A percentile compares a stretch with the other conserved stretches of the same genome.
Evolutionary conservation across 2,329 filamentous ascomycete species (phyloP).

Genomic region (Xylariaceae sp.): DNA sequence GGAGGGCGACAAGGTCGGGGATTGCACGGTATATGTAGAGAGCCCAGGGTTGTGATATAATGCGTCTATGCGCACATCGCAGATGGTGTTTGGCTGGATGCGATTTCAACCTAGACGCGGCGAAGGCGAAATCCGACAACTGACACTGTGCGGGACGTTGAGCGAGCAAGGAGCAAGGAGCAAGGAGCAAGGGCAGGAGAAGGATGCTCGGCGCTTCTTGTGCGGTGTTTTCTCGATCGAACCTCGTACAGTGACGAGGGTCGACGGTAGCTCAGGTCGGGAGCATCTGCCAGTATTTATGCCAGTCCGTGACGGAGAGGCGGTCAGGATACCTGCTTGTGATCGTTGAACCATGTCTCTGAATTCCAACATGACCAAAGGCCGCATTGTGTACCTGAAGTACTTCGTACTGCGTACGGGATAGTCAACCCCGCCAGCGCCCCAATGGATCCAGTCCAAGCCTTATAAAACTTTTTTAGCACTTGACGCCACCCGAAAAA

Average conservation of each 20-base stretch:
- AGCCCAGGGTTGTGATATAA: too few relatives aligned
- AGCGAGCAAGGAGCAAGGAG: not conserved
- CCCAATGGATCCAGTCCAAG: conserved; percentile 11
- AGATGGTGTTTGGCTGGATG: not conserved
- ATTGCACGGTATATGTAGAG: not conserved
- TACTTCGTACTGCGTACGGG: not conserved
- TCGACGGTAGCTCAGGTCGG: too few relatives aligned
- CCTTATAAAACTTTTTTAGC: conserved; percentile 12
- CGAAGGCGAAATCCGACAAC: conserved; percentile 1
- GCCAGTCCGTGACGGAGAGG: not conserved
- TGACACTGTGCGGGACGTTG: conserved; percentile 9
- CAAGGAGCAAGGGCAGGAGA: too few relatives aligned
- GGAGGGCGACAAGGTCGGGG: not conserved
- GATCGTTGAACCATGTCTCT: not conserved
- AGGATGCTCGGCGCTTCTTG: not conserved
- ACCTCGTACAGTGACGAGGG: too few relatives aligned
- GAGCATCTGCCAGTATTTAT: not conserved
- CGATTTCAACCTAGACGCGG: not conserved
- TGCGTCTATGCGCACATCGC: not conserved
- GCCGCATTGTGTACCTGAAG: not conserved
- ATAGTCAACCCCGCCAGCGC: conserved; percentile 20
- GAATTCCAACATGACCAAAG: conserved; percentile 22
- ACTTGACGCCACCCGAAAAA: not conserved
- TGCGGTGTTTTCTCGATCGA: too few relatives aligned
- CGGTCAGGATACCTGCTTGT: not conserved